Conservation (phyloP, 306 rosid species). For the Sphenostylis stenocarpa region DNA sequence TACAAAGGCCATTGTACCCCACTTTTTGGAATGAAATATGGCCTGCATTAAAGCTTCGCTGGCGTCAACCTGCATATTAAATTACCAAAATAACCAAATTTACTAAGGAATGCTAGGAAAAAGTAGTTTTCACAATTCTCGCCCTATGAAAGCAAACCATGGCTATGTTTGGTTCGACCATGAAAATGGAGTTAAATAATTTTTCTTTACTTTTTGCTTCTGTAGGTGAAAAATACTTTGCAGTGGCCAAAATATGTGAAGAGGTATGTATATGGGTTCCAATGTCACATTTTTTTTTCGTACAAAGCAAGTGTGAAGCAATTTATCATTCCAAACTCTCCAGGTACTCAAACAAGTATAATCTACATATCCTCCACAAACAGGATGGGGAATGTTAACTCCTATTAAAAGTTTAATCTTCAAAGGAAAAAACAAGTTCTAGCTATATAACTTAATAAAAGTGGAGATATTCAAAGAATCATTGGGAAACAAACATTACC, state of each 20-base stretch:
- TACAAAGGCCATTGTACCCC: slow-evolving; percentile 73
- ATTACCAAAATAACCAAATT: slow-evolving; percentile 18
- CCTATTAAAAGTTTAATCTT: not conserved
- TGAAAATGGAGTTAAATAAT: not conserved
- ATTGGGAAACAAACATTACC: slow-evolving; percentile 46
- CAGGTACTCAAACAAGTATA: not conserved
- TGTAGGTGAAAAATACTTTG: not conserved
- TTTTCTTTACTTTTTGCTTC: not conserved
- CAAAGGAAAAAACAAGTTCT: not conserved
- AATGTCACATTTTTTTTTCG: not conserved
- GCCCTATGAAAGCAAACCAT: not conserved
- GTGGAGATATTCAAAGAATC: not conserved
- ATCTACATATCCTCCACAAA: not conserved
- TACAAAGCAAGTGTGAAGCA: not conserved
- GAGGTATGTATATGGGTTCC: not conserved
- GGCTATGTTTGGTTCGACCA: not conserved
- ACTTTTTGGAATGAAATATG: slow-evolving; percentile 57
- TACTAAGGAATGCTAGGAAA: not conserved
- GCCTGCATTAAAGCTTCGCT: slow-evolving; percentile 58
- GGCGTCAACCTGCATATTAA: slow-evolving; percentile 61
- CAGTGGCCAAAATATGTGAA: not conserved
- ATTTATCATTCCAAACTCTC: not conserved
- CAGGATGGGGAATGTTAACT: slow-evolving; percentile 11
- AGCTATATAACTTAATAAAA: not conserved
- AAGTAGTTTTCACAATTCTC: not conserved